These are phyloP conservation scores for Rutstroemia sp. DNA, from an alignment of 2,329 filamentous ascomycete genomes.

Conservation along the genomic window DNA sequence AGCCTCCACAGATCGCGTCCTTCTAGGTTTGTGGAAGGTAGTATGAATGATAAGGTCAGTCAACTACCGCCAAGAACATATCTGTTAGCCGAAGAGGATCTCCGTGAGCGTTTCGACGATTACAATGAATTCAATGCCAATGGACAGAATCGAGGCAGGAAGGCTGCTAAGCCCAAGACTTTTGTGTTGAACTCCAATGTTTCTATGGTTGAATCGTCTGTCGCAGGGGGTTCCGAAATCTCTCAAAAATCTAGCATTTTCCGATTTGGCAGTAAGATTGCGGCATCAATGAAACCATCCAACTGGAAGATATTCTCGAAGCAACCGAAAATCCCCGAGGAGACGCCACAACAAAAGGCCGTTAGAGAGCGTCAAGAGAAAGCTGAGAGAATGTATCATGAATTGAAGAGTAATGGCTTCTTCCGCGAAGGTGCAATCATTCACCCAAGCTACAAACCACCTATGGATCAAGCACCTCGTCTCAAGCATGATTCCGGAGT, in stretches of 20 bases:
- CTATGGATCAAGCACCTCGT: not conserved
- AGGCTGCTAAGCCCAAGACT: conserved; percentile 12
- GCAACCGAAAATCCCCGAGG: conserved; percentile 31
- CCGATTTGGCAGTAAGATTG: conserved; percentile 47
- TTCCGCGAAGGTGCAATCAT: conserved; percentile 25
- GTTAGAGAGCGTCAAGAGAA: conserved; percentile 36
- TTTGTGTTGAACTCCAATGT: conserved; percentile 14
- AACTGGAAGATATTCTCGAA: conserved; percentile 37
- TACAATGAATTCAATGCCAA: not conserved
- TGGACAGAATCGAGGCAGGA: conserved; percentile 8
- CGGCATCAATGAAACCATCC: conserved; percentile 46
- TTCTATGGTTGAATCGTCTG: conserved; percentile 16
- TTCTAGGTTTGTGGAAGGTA: conserved; percentile 69
- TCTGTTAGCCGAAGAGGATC: conserved; percentile 20
- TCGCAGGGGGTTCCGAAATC: conserved; percentile 24
- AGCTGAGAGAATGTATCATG: conserved; percentile 44
- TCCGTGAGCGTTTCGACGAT: conserved; percentile 14
- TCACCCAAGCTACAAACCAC: conserved; percentile 17
- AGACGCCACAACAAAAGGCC: conserved; percentile 35
- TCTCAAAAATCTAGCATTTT: conserved; percentile 41
- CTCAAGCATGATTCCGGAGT: conserved; percentile 27
- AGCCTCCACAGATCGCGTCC: conserved; percentile 39
- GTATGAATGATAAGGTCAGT: conserved; percentile 76
- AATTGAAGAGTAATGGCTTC: conserved; percentile 45
- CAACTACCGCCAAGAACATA: conserved; percentile 44